Evolutionary conservation across 768 basidiomycete genomes (phyloP), one percentile per base, ranked within the genome.

Genomic region (Gyrodon lividus): DNA sequence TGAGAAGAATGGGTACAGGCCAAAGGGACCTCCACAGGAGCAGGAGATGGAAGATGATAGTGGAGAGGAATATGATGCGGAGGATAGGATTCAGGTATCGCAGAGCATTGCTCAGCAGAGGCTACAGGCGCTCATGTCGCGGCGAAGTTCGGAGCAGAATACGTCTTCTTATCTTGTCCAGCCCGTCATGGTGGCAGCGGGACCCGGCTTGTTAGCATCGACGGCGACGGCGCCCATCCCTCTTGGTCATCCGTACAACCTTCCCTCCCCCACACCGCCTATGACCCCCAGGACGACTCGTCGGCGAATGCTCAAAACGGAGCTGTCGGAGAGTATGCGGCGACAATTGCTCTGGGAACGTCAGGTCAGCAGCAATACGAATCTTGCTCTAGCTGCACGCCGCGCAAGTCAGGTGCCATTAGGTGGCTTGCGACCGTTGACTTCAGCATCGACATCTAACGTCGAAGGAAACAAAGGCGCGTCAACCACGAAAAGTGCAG

Each of bases 251-350:
- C 85, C 88, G 6, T 89, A 90, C 70, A 87, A 89, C 60, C 77
- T 92, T 22, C 89, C 89, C 0, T 75, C 78, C 10, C 72, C 80
- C 28, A 71, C 76, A 0, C 72, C 80, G 16, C 89, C 89, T 2
- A 86, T 87, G 58, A 91, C 90, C 1, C 93, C 93, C 0, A 83
- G 88, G 31, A 92, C 93, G 38, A 93, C 91, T 3, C 79, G 93
- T 2, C 76, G 89, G 44, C 78, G 81, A 58, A 95, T 95, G 89
- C 75, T 95, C 41, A 77, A 84, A 49, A 87, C 84, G 4, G 93
- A 96, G 69, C 74, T 96, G 63, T 86, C 87, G 28, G 93, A 96
- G 70, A 87, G 85, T 52, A 70, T 96, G 55, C 76, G 93, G 19
- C 75, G 87, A 41, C 89, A 93, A 59, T 65, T 94, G 50, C 70